Conservation (phyloP, 2,329 filamentous ascomycete genomes). For the Lachnellula hyalina region DNA sequence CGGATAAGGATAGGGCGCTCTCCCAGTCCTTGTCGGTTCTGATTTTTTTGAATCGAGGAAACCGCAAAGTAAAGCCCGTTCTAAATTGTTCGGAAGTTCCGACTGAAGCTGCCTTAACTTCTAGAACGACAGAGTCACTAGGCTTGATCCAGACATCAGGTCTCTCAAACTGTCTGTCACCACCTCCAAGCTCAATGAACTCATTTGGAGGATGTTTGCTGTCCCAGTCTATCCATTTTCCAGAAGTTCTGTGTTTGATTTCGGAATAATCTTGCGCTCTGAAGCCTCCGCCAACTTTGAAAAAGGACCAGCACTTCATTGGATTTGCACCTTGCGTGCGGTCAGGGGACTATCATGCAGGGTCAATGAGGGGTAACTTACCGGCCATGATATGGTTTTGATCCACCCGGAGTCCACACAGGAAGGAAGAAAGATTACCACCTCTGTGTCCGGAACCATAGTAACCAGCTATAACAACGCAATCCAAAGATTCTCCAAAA, state of each 20-base stretch:
- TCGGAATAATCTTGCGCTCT: conserved; percentile 77
- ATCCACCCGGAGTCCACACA: conserved; percentile 81
- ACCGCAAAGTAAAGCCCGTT: conserved; percentile 72
- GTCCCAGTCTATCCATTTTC: conserved; percentile 89
- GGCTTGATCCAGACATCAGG: conserved; percentile 94
- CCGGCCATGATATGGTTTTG: conserved; percentile 54
- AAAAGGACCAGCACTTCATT: conserved; percentile 88
- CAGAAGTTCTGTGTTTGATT: conserved; percentile 77
- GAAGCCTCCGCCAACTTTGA: conserved; percentile 96
- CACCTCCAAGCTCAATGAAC: conserved; percentile 77
- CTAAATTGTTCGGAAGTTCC: conserved; percentile 72
- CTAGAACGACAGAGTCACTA: conserved; percentile 78
- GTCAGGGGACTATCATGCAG: neutral
- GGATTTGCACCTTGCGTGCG: conserved; percentile 40
- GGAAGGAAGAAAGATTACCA: conserved; percentile 74
- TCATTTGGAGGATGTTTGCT: conserved; percentile 66
- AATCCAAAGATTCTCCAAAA: conserved; percentile 89
- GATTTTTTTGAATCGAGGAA: conserved; percentile 81
- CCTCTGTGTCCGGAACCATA: conserved; percentile 84
- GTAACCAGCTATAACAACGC: conserved; percentile 84
- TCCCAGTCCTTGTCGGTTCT: conserved; percentile 83
- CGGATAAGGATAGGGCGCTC: conserved; percentile 68
- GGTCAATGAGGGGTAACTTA: conserved; percentile 3
- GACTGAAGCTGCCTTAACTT: conserved; percentile 82
- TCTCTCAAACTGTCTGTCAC: conserved; percentile 64